phyloP scores from a whole-genome alignment of 2,329 filamentous ascomycete genomes.

The Celoporthe dispersa region DNA sequence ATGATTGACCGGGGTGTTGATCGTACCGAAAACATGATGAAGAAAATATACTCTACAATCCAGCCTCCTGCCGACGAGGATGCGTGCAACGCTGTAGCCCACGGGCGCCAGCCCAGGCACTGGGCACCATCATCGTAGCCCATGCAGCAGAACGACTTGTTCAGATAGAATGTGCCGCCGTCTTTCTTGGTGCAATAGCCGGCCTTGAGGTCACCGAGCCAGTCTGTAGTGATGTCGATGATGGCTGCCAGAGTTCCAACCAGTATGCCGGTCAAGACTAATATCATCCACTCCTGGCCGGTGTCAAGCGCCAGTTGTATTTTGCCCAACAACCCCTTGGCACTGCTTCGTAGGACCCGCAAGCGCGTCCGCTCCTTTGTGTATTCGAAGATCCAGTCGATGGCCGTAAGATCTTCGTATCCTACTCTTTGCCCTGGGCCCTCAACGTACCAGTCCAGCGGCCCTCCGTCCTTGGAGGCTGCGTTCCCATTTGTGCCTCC shows the following conservation, averaged over 20 bases:
- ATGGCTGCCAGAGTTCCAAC: slow-evolving; percentile 84
- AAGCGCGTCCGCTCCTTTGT: slow-evolving; percentile 91
- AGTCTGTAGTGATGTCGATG: slow-evolving; percentile 90
- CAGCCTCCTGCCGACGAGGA: slow-evolving; percentile 71
- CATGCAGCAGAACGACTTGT: slow-evolving; percentile 89
- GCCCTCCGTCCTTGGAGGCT: slow-evolving; percentile 50
- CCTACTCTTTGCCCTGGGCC: slow-evolving; percentile 87
- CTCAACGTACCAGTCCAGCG: slow-evolving; percentile 85
- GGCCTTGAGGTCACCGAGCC: slow-evolving; percentile 90
- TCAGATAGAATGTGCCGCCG: slow-evolving; percentile 88
- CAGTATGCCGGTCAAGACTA: slow-evolving; percentile 82
- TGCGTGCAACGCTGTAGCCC: slow-evolving; percentile 76
- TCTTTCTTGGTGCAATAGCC: slow-evolving; percentile 83
- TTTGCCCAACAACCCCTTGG: slow-evolving; percentile 73
- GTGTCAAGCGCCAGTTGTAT: slow-evolving; percentile 76
- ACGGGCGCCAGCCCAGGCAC: slow-evolving; percentile 85
- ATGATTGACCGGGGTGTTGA: too few species aligned
- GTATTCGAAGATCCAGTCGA: slow-evolving; percentile 99
- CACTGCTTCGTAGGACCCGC: slow-evolving; percentile 72
- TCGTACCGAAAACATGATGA: slow-evolving; percentile 79
- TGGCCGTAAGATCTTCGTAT: slow-evolving; percentile 95
- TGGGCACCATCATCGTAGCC: slow-evolving; percentile 83
- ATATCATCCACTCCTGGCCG: slow-evolving; percentile 88
- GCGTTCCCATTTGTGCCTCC: slow-evolving; percentile 18
- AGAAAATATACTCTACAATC: slow-evolving; percentile 86